phyloP scores from a whole-genome alignment of 305 asterid genomes.

The Fraxinus ornus region DNA sequence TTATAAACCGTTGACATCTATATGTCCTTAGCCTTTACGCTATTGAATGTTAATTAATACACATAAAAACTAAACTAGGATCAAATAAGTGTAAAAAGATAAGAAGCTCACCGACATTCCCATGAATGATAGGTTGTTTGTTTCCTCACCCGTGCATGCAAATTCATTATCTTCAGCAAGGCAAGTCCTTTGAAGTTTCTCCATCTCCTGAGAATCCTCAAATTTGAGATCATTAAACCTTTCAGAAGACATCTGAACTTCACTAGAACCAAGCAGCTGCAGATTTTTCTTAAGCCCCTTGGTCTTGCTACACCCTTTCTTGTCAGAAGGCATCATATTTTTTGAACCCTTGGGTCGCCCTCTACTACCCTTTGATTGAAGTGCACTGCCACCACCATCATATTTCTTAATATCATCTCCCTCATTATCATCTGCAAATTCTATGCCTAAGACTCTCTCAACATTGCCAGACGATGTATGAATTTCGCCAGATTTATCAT shows the following conservation, averaged over 20 bases:
- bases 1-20: conserved; percentile 7
- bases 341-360: conserved; percentile 10
- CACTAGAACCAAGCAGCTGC: conserved; percentile 1
- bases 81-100: neutral
- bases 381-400: conserved; percentile 12
- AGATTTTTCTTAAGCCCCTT: neutral
- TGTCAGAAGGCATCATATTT: conserved; percentile 4
- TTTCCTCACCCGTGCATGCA: conserved; percentile 26
- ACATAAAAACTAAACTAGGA: conserved; percentile 19
- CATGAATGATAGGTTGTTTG: conserved; percentile 12
- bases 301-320: neutral
- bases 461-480: neutral
- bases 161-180: neutral
- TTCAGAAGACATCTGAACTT: neutral
- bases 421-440: neutral
- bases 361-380: neutral
- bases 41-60: conserved; percentile 10
- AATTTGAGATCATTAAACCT: neutral
- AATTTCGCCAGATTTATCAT: neutral
- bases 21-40: neutral
- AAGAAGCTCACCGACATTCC: conserved; percentile 41
- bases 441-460: neutral
- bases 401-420: conserved; percentile 7
- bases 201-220: neutral
- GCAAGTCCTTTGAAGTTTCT: conserved; percentile 8